Base-by-base conservation (phyloP, 1,284 basidiomycete species). In the Inonotus hispidus region DNA sequence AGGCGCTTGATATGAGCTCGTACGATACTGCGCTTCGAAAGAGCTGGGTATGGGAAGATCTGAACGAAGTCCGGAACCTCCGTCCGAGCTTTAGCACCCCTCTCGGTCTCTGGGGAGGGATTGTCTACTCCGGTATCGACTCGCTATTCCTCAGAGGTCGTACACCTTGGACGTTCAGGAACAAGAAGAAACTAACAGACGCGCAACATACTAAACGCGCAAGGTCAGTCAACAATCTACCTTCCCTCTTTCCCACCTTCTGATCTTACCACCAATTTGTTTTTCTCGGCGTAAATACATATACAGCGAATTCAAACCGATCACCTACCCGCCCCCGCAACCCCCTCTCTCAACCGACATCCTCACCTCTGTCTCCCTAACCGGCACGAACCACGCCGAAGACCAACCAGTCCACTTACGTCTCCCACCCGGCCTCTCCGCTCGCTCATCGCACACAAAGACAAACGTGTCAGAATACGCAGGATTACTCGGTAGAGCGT, bases 351-450 rank as follows among this genome's bases (percentile, higher is more conserved):
- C 93, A 6, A 98, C 97, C 45, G 96, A 99, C 73, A 81, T 99
- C 66, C 80, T 99, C 70, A 98, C 94, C 0, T 92, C 90, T 35
- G 84, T 99, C 38, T 82, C 91, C 5, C 81, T 98, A 55, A 98
- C 96, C 2, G 93, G 93, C 1, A 99, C 97, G 27, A 98, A 98
- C 74, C 97, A 99, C 71, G 87, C 92, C 16, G 96, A 99, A 72
- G 94, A 98, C 73, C 94, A 98, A 75, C 94, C 92, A 0, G 80
- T 94, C 10, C 96, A 99, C 75, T 78, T 99, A 49, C 83, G 88
- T 41, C 82, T 94, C 25, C 81, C 78, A 78, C 81, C 60, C 69
- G 82, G 82, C 43, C 73, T 78, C 21, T 76, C 76, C 57, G 74
- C 81, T 50, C 73, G 81, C 52, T 71, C 73, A 47, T 76, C 82